Evolutionary conservation across 192 early-diverging fungal genomes (phyloP).

Genomic region (Chytriomyces confervae): DNA sequence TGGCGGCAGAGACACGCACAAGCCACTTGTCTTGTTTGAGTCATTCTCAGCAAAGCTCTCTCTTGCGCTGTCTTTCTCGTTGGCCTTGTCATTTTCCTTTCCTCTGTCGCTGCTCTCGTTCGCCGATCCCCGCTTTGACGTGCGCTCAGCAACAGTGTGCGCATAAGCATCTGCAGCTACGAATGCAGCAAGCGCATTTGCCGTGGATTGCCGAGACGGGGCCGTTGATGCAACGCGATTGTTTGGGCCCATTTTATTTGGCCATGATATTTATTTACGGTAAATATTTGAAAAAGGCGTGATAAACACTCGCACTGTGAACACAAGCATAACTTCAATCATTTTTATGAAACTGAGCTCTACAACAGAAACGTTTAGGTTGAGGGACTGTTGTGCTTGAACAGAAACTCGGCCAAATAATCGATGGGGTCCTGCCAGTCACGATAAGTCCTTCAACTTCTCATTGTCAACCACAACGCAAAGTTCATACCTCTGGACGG

Average conservation of each 20-base stretch:
- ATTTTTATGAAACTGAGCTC: too few species aligned
- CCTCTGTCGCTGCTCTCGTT: too few species aligned
- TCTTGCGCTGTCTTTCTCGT: not conserved
- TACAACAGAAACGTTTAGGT: too few species aligned
- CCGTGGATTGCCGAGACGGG: not conserved
- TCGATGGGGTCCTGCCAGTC: conserved; percentile 58
- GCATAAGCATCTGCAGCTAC: not conserved
- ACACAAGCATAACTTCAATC: too few species aligned
- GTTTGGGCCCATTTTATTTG: too few species aligned
- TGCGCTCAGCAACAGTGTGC: not conserved
- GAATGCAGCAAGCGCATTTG: not conserved
- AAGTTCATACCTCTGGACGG: conserved; percentile 58
- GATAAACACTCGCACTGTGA: too few species aligned
- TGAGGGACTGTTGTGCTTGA: conserved; percentile 43
- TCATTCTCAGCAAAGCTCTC: not conserved
- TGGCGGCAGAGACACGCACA: not conserved
- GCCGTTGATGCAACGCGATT: too few species aligned
- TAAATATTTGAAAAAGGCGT: too few species aligned
- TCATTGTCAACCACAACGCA: too few species aligned
- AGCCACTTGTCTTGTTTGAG: too few species aligned
- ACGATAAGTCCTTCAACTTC: not conserved
- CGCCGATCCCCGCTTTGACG: too few species aligned
- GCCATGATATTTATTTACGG: too few species aligned
- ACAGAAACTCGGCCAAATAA: conserved; percentile 64
- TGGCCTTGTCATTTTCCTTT: not conserved